Evolutionary conservation across 1,139 yeast species (phyloP), one percentile per base, ranked within the genome.

Genomic region (Pneumocystis jirovecii): DNA sequence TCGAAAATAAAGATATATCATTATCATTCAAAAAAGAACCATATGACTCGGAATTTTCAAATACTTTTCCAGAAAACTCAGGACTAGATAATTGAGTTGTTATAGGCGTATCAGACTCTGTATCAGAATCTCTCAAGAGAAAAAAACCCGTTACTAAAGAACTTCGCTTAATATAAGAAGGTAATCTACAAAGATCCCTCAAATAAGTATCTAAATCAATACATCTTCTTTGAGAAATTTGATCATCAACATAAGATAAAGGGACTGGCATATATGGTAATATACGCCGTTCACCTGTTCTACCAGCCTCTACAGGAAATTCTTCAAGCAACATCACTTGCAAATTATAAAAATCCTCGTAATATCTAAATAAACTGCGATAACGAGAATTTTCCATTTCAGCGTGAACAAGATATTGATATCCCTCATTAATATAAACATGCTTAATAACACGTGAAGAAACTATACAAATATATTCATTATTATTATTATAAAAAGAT

Each of bases 181-280:
- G 97, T 72, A 93, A 80, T 61, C 83, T 80, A 61, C 89, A 81
- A 70, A 93, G 80, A 68, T 86, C 87, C 65, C 85, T 81, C 65
- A 95, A 85, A 74, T 93, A 93, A 67, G 84, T 84, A 75, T 93
- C 95, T 70, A 95, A 80, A 75, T 89, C 95, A 50, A 85, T 88
- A 70, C 93, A 81, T 72, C 98, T 82, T 74, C 89, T 87, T 71
- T 86, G 85, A 19, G 96, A 87, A 66, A 91, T 86, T 64, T 86
- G 83, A 73, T 91, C 97, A 69, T 91, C 90, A 64, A 93, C 96
- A 73, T 88, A 88, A 62, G 95, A 87, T 64, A 93, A 81, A 1
- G 98, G 99, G 0, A 98, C 98, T 0, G 98, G 98, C 73, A 95
- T 91, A 69, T 87, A 89, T 3, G 99, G 98, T 68, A 93, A 81